These are phyloP conservation scores for Rhizopus microsporus DNA, from an alignment of 371 early-diverging fungal species.

Conservation along the genomic window DNA sequence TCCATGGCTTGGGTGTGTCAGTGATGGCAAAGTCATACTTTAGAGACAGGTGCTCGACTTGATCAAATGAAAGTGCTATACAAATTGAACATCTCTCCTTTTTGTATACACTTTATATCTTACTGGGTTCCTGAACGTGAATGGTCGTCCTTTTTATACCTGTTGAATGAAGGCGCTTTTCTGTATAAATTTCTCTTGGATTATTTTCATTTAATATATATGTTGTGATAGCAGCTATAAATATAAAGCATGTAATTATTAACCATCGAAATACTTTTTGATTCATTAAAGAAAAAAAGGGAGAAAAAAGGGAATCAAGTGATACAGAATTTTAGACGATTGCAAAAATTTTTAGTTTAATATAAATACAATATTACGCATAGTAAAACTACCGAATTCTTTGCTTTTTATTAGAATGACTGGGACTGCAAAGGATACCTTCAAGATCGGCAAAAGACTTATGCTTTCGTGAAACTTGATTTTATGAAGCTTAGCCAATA, in stretches of 20 bases:
- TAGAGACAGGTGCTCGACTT: not conserved
- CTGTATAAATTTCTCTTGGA: not conserved
- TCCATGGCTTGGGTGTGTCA: slow-evolving; percentile 16
- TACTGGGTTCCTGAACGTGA: slow-evolving; percentile 1
- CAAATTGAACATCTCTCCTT: not conserved
- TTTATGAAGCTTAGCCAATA: no score
- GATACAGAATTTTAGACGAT: no score
- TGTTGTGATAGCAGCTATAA: not conserved
- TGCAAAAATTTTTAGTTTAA: no score
- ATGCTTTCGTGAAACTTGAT: no score
- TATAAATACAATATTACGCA: no score
- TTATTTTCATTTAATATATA: not conserved
- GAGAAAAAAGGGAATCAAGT: not conserved
- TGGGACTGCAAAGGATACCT: no score
- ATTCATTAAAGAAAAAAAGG: slow-evolving; percentile 1
- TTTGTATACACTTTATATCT: not conserved
- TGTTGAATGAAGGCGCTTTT: not conserved
- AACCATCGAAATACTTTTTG: not conserved
- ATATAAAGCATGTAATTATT: not conserved
- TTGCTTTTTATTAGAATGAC: no score
- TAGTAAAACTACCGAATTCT: no score
- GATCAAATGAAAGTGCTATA: not conserved
- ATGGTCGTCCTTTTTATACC: not conserved
- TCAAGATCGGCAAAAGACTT: no score
- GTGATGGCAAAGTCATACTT: slow-evolving; percentile 26